Evolutionary conservation across 1,284 basidiomycete species (phyloP).

Genomic region (Exobasidium cylindrosporum): DNA sequence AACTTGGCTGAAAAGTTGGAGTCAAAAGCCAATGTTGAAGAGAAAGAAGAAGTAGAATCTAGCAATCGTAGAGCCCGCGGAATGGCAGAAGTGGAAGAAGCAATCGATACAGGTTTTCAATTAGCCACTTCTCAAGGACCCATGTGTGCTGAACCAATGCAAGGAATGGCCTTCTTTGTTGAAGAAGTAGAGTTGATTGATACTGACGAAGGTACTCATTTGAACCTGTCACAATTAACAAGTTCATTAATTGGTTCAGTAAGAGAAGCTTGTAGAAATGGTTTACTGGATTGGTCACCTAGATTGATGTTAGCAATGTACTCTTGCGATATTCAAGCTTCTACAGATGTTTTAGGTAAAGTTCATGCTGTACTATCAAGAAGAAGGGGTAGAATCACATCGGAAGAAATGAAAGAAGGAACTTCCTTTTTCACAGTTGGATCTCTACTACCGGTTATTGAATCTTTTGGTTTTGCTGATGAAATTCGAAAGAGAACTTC

Average conservation of each 20-base stretch:
- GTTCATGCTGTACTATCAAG: slow-evolving; percentile 92
- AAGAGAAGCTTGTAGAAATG: slow-evolving; percentile 82
- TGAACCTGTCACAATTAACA: slow-evolving; percentile 69
- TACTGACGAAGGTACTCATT: slow-evolving; percentile 60
- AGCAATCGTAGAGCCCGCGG: neutral
- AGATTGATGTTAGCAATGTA: slow-evolving; percentile 98
- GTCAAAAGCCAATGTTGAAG: neutral
- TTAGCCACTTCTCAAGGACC: slow-evolving; percentile 90
- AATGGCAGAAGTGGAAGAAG: slow-evolving; percentile 28
- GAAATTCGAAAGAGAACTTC: slow-evolving; percentile 95
- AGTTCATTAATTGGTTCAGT: slow-evolving; percentile 85
- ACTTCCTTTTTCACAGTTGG: slow-evolving; percentile 90
- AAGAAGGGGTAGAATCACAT: slow-evolving; percentile 83
- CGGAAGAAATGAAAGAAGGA: slow-evolving; percentile 98
- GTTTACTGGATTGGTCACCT: slow-evolving; percentile 94
- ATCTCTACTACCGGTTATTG: slow-evolving; percentile 88
- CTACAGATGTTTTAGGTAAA: slow-evolving; percentile 94
- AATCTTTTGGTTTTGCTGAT: slow-evolving; percentile 95
- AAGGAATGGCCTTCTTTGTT: slow-evolving; percentile 87
- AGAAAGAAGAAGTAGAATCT: slow-evolving; percentile 15
- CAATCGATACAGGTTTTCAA: slow-evolving; percentile 89
- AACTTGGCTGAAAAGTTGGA: slow-evolving; percentile 5
- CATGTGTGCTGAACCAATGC: slow-evolving; percentile 88
- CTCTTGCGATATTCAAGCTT: slow-evolving; percentile 95
- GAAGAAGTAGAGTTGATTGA: slow-evolving; percentile 66